Percentiles rank a stretch among this genome's conserved stretches.
Conservation (phyloP, 768 basidiomycete genomes). For the Kockovaella imperatae region DNA sequence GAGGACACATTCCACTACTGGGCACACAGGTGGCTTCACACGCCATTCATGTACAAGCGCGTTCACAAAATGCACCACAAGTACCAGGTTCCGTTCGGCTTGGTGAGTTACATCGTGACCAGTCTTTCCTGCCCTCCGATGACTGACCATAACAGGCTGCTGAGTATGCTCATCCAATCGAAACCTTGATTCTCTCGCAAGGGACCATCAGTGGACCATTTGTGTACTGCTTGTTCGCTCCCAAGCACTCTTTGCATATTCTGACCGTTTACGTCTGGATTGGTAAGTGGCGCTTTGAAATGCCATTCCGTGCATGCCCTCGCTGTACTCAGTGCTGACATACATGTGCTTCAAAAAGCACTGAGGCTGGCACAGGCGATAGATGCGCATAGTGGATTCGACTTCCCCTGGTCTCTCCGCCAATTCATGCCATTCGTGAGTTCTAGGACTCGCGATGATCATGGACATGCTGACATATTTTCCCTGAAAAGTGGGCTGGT, state of each 20-base stretch:
- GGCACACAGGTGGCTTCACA: constrained; percentile 88
- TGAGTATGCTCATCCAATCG: constrained; percentile 95
- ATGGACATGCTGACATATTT: not conserved
- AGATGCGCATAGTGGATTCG: constrained; percentile 94
- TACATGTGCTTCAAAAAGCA: too few species aligned
- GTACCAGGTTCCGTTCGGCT: constrained; percentile 91
- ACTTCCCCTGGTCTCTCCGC: constrained; percentile 96
- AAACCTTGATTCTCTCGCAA: constrained; percentile 86
- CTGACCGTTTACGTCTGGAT: constrained; percentile 92
- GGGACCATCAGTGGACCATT: constrained; percentile 86
- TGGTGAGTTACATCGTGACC: constrained; percentile 48
- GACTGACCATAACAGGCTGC: constrained; percentile 50
- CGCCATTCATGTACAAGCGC: constrained; percentile 64
- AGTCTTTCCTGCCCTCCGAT: not conserved
- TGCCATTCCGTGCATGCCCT: too few species aligned
- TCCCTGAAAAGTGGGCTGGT: too few species aligned
- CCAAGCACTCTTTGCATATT: constrained; percentile 71
- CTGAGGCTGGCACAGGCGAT: constrained; percentile 93
- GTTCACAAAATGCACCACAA: constrained; percentile 98
- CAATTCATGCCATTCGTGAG: constrained; percentile 85
- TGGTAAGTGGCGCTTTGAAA: too few species aligned
- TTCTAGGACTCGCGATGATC: too few species aligned
- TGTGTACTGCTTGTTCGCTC: constrained; percentile 73
- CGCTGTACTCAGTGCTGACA: too few species aligned
- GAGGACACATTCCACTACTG: constrained; percentile 95